Conservation (phyloP, 2,329 filamentous ascomycete species). For the Tolypocladium sp. region DNA sequence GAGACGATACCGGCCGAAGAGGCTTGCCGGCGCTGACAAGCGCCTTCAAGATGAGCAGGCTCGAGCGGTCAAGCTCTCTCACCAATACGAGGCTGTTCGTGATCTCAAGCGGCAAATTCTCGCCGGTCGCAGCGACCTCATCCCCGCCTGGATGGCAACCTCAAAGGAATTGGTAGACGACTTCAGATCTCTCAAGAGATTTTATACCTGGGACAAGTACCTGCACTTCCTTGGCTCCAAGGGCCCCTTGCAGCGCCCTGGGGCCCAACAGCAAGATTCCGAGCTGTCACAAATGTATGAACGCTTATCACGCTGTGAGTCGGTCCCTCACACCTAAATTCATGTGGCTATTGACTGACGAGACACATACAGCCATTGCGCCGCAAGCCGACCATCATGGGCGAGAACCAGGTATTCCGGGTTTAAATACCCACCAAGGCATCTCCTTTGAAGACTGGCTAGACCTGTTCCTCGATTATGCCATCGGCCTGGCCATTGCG, state of each 20-base stretch:
- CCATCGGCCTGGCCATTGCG: constrained; percentile 61
- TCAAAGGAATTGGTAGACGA: constrained; percentile 53
- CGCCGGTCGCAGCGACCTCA: constrained; percentile 32
- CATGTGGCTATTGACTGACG: constrained; percentile 3
- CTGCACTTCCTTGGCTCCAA: constrained; percentile 43
- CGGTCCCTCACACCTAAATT: background rate
- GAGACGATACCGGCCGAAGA: constrained; percentile 34
- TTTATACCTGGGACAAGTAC: constrained; percentile 60
- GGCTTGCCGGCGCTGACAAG: constrained; percentile 34
- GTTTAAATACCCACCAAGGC: constrained; percentile 49
- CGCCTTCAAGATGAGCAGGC: constrained; percentile 34
- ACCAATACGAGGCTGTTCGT: constrained; percentile 34
- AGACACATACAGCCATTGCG: constrained; percentile 5
- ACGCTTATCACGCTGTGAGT: constrained; percentile 44
- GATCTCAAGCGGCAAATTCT: constrained; percentile 32
- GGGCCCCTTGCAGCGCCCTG: constrained; percentile 10
- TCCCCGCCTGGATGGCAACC: constrained; percentile 46
- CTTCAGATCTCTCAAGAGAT: constrained; percentile 53
- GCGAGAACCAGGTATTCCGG: background rate
- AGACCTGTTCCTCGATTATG: constrained; percentile 82
- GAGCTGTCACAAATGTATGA: constrained; percentile 48
- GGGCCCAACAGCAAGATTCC: constrained; percentile 21
- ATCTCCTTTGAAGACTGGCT: constrained; percentile 81
- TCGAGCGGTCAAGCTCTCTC: constrained; percentile 26
- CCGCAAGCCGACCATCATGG: constrained; percentile 5